Conservation (phyloP, 805 yeast species). For the Barnettozyma siamensis region DNA sequence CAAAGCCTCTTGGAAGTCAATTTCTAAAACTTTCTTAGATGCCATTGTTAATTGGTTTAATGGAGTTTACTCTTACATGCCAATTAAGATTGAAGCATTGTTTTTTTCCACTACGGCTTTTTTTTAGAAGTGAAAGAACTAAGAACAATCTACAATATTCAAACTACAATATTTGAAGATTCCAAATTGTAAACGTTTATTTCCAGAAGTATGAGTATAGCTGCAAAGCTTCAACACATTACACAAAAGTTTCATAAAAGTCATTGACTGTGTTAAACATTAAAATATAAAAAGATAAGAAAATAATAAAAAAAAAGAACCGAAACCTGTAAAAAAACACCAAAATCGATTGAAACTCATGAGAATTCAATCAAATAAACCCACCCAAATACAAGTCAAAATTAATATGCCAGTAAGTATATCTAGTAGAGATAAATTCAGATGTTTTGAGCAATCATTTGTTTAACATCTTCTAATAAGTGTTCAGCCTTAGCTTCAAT, state of each 20-base stretch:
- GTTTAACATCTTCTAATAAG: conserved; percentile 10
- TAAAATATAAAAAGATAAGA: background rate
- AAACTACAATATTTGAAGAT: too few species aligned
- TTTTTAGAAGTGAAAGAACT: too few species aligned
- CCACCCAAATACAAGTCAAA: conserved; percentile 3
- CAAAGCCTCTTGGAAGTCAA: conserved; percentile 12
- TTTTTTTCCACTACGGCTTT: too few species aligned
- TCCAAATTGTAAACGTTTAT: too few species aligned
- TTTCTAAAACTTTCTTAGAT: conserved; percentile 2
- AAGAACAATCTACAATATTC: too few species aligned
- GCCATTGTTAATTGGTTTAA: too few species aligned
- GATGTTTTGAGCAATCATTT: conserved; percentile 10
- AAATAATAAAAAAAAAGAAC: background rate
- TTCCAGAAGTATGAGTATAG: too few species aligned
- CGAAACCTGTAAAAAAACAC: background rate
- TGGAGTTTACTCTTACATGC: too few species aligned
- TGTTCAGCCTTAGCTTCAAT: conserved; percentile 18
- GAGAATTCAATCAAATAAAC: background rate
- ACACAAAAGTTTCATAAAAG: background rate
- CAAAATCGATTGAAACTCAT: background rate
- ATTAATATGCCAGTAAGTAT: background rate
- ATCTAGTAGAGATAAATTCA: background rate
- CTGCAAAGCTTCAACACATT: too few species aligned
- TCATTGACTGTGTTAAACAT: background rate
- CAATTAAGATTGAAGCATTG: too few species aligned